These are phyloP conservation scores for Aspergillus affinis DNA, from an alignment of 495 filamentous ascomycete species.

Conservation along the genomic window DNA sequence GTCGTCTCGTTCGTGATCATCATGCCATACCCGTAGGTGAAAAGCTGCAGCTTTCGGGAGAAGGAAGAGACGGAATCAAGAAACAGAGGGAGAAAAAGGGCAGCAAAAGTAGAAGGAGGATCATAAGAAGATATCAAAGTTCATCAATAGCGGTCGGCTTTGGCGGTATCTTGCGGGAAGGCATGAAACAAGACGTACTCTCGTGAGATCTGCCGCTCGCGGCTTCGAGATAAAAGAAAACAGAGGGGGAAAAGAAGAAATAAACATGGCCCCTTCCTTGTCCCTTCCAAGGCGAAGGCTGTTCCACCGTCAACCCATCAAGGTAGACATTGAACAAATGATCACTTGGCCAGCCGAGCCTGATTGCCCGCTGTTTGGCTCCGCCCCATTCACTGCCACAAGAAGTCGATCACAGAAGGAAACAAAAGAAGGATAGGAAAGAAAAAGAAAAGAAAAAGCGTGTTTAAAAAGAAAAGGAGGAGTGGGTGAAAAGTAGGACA, in stretches of 20 bases:
- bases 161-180: constrained; percentile 30
- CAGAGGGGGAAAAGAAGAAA: background rate
- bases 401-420: background rate
- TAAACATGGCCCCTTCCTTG: constrained; percentile 14
- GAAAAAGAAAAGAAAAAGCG: background rate
- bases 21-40: constrained; percentile 5
- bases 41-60: background rate
- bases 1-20: constrained; percentile 1
- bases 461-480: constrained; percentile 2
- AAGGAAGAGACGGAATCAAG: constrained; percentile 2
- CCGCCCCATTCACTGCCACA: constrained; percentile 7
- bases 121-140: constrained; percentile 19
- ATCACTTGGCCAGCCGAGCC: constrained; percentile 8
- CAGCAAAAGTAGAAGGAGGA: constrained; percentile 8
- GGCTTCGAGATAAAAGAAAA: constrained; percentile 20
- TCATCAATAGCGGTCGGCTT: constrained; percentile 27
- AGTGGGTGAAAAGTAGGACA: constrained; percentile 2
- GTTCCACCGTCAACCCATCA: constrained; percentile 10
- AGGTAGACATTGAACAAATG: constrained; percentile 9
- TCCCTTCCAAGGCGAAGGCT: constrained; percentile 6
- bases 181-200: constrained; percentile 30
- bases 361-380: background rate
- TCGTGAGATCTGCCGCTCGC: constrained; percentile 27
- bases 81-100: constrained; percentile 3
- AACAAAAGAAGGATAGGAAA: background rate